Percentiles rank a stretch among this genome's conserved stretches.
Evolutionary conservation across 257 asterid genomes (phyloP).

Genomic region (Solanum virginianum): DNA sequence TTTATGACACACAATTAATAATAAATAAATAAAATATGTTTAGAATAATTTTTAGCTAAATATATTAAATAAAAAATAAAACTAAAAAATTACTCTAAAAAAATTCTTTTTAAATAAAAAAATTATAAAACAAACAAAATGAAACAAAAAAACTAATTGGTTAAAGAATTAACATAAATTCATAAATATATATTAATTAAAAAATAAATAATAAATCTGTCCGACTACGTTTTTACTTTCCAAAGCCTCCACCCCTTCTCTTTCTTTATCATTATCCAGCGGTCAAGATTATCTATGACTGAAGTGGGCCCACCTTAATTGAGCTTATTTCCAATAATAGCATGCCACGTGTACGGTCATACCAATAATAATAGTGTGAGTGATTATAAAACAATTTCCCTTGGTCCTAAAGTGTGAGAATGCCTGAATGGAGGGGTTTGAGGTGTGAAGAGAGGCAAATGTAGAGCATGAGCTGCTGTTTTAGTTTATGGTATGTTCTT

Average conservation of each 20-base stretch:
- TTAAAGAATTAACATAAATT: background rate
- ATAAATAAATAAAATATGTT: background rate
- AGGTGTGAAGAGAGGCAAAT: slow-evolving; percentile 5
- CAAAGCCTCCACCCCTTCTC: background rate
- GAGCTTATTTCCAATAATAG: background rate
- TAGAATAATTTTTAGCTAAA: background rate
- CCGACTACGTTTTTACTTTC: background rate
- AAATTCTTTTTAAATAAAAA: background rate
- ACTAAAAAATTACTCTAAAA: background rate
- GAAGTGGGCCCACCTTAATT: background rate
- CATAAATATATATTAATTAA: background rate
- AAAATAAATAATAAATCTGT: background rate
- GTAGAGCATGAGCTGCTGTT: slow-evolving; percentile 7
- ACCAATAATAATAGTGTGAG: background rate
- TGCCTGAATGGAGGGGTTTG: background rate
- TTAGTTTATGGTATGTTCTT: slow-evolving; percentile 6
- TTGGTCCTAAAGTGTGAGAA: background rate
- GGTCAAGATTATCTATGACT: background rate
- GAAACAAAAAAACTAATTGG: background rate
- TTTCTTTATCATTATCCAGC: background rate
- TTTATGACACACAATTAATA: background rate
- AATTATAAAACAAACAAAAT: background rate
- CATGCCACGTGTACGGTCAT: background rate
- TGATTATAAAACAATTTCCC: background rate
- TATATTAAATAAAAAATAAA: background rate